Percentiles rank a stretch among this genome's conserved stretches.
Evolutionary conservation across 2,329 filamentous ascomycete genomes (phyloP).

Genomic region (Nemania serpens): DNA sequence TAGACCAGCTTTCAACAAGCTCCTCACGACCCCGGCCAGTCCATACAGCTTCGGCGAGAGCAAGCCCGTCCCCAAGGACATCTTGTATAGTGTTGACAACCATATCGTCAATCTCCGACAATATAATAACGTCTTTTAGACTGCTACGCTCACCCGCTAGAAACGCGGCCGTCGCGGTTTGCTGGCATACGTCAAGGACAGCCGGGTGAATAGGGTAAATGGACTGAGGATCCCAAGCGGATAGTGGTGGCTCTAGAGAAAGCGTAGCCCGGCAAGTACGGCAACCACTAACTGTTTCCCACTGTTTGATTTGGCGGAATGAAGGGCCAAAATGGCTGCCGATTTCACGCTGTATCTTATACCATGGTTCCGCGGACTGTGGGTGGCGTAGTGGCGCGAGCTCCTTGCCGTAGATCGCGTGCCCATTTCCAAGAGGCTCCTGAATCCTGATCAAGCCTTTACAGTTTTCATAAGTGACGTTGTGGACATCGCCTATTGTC

Average conservation of each 20-base stretch:
- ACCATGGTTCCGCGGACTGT: not conserved
- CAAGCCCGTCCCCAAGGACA: not conserved
- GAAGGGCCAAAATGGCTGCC: not conserved
- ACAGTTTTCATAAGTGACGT: not conserved
- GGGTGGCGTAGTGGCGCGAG: not conserved
- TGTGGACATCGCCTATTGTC: not conserved
- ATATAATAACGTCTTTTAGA: conserved; percentile 22
- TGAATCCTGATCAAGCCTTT: not conserved
- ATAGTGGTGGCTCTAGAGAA: conserved; percentile 13
- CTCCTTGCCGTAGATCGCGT: not conserved
- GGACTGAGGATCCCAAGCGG: conserved; percentile 17
- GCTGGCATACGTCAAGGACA: conserved; percentile 32
- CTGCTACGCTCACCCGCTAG: conserved; percentile 21
- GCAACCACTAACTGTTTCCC: not conserved
- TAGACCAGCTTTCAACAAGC: conserved; percentile 10
- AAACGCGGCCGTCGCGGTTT: conserved; percentile 21
- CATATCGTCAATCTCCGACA: conserved; percentile 16
- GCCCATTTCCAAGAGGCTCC: not conserved
- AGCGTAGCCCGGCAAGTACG: not conserved
- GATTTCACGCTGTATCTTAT: not conserved
- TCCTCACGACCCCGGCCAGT: conserved; percentile 27
- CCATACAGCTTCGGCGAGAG: not conserved
- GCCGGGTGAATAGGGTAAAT: conserved; percentile 37
- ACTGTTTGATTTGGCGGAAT: not conserved
- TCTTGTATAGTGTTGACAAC: conserved; percentile 23